A percentile compares a stretch with the other conserved stretches of the same genome.
Evolutionary conservation across 805 yeast species (phyloP).

Genomic region (Kodamaea lidongshanica): DNA sequence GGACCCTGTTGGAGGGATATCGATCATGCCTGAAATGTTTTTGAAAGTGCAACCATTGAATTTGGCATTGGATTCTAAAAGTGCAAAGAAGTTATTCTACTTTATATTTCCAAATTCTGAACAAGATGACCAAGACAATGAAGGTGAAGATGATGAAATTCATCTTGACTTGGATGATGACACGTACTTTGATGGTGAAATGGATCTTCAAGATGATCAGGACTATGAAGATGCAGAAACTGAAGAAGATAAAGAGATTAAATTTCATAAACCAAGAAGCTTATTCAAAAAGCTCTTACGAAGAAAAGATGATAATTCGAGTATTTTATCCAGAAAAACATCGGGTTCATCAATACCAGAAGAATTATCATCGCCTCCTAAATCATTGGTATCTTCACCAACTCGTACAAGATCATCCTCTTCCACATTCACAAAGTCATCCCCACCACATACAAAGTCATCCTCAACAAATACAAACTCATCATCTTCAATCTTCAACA

Average conservation of each 20-base stretch:
- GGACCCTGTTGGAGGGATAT: constrained; percentile 84
- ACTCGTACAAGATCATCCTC: background rate
- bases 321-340: too few species aligned
- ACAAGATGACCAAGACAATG: constrained; percentile 1
- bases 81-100: constrained; percentile 55
- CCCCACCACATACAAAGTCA: too few species aligned
- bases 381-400: background rate
- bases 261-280: constrained; percentile 4
- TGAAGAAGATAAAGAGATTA: background rate
- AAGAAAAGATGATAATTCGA: constrained; percentile 1
- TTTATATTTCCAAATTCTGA: constrained; percentile 64
- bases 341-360: constrained; percentile 1
- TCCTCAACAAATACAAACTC: constrained; percentile 2
- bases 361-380: background rate
- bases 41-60: constrained; percentile 60
- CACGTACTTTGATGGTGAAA: background rate
- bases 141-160: background rate
- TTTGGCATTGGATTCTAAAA: constrained; percentile 64
- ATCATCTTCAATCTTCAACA: constrained; percentile 1
- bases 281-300: constrained; percentile 5
- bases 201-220: background rate
- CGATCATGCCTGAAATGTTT: constrained; percentile 63
- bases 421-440: too few species aligned
- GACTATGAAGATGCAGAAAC: background rate
- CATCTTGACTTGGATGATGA: background rate